Percentiles rank a stretch among this genome's conserved stretches.
Conservation (phyloP, 2,329 filamentous ascomycete genomes). For the Penicillium aurantiogriseum region DNA sequence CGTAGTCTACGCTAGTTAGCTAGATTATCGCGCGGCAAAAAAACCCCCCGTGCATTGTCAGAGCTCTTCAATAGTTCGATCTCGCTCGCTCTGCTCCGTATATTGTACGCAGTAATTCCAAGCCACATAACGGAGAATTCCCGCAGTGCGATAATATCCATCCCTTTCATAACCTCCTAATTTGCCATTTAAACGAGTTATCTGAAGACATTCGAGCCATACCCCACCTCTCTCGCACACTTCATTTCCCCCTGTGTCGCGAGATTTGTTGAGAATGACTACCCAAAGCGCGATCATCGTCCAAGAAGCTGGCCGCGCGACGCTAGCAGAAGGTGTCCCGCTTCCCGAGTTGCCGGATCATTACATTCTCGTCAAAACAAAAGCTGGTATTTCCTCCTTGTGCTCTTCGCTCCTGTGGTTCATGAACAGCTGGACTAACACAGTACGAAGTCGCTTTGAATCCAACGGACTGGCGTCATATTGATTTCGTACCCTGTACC, state of each 20-base stretch:
- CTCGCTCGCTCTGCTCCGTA: not conserved
- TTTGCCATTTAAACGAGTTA: not conserved
- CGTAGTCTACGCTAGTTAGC: not conserved
- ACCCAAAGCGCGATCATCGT: conserved; percentile 18
- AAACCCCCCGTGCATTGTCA: not conserved
- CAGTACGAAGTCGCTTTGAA: conserved; percentile 56
- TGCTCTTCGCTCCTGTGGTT: not conserved
- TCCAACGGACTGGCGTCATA: conserved; percentile 38
- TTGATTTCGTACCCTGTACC: conserved; percentile 28
- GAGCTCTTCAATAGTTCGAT: not conserved
- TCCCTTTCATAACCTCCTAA: not conserved
- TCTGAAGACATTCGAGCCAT: not conserved
- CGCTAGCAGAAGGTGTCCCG: conserved; percentile 17
- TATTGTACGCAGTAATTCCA: not conserved
- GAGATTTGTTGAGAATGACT: conserved; percentile 1
- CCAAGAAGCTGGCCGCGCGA: conserved; percentile 12
- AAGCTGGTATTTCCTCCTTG: conserved; percentile 13
- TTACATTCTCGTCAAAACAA: conserved; percentile 53
- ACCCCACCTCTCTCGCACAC: not conserved
- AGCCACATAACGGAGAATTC: not conserved
- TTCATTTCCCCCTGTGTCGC: not conserved
- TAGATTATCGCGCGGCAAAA: not conserved
- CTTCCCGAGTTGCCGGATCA: conserved; percentile 45
- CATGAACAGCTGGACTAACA: conserved; percentile 40
- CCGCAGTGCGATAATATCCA: not conserved